These are phyloP conservation scores for Curvularia lunata DNA, from an alignment of 2,329 filamentous ascomycete genomes.

Conservation along the genomic window DNA sequence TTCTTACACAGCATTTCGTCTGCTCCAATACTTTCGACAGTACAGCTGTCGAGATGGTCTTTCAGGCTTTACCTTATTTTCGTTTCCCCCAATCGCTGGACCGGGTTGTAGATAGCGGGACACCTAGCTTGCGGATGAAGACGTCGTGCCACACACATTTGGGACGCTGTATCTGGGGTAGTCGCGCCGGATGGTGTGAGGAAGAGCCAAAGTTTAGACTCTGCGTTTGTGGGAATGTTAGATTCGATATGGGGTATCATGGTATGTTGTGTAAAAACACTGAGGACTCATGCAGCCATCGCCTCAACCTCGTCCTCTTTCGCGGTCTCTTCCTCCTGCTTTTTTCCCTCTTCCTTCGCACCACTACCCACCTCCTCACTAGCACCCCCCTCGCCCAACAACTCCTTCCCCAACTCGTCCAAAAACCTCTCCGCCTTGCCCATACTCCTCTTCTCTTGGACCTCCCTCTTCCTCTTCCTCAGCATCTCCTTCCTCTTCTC, in stretches of 20 bases:
- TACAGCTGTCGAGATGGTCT: too few relatives aligned
- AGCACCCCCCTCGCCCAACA: conserved; percentile 14
- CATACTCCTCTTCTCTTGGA: conserved; percentile 65
- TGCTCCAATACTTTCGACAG: too few relatives aligned
- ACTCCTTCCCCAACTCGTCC: conserved; percentile 55
- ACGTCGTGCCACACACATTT: too few relatives aligned
- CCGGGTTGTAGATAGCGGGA: too few relatives aligned
- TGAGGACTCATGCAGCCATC: background rate
- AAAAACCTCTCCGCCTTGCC: conserved; percentile 77
- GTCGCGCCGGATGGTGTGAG: too few relatives aligned
- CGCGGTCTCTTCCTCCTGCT: background rate
- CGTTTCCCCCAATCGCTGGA: too few relatives aligned
- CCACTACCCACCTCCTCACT: background rate
- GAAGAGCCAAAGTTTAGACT: background rate
- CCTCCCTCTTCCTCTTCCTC: conserved; percentile 64
- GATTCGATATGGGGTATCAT: conserved; percentile 17
- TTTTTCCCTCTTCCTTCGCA: background rate
- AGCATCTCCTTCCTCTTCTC: conserved; percentile 69
- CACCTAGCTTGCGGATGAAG: too few relatives aligned
- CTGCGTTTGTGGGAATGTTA: background rate
- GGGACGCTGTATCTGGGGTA: too few relatives aligned
- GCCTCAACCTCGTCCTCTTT: background rate
- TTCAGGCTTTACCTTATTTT: too few relatives aligned
- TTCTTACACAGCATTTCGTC: too few relatives aligned
- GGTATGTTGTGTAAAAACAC: background rate